phyloP scores from a whole-genome alignment of 2,329 filamentous ascomycete genomes.

The Tympanopsis confertula region DNA sequence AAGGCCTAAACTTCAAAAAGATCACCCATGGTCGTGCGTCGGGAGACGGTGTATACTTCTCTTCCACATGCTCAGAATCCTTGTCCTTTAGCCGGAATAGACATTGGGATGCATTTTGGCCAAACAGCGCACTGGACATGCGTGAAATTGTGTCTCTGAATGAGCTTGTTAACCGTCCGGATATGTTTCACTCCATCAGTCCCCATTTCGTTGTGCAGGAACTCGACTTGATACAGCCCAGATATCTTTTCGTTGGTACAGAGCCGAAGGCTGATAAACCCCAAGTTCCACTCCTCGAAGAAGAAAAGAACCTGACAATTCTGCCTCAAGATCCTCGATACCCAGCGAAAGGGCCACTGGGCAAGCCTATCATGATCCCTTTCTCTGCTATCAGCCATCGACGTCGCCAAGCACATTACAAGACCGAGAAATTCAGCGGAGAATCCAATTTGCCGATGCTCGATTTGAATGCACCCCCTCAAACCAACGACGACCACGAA shows the following conservation, averaged over 20 bases:
- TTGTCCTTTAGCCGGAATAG: background rate
- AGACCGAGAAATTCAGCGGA: no score
- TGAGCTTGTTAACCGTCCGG: conserved; percentile 69
- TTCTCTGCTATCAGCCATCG: conserved; percentile 5
- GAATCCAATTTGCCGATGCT: no score
- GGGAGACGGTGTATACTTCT: conserved; percentile 74
- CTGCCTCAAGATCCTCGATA: background rate
- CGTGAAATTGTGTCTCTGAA: conserved; percentile 59
- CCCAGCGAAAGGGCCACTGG: background rate
- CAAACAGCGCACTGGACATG: conserved; percentile 52
- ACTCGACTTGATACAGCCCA: conserved; percentile 59
- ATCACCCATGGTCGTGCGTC: conserved; percentile 53
- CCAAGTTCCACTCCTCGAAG: conserved; percentile 68
- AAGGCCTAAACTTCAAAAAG: conserved; percentile 64
- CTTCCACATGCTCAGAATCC: background rate
- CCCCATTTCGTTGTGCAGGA: conserved; percentile 65
- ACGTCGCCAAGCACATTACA: no score
- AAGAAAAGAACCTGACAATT: conserved; percentile 3
- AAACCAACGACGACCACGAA: no score
- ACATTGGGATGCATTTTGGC: conserved; percentile 36
- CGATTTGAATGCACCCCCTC: no score
- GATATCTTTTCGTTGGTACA: conserved; percentile 1
- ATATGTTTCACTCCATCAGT: conserved; percentile 37
- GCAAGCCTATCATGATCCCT: background rate
- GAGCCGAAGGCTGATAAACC: conserved; percentile 30